Evolutionary conservation across 768 basidiomycete species (phyloP), one percentile per base, ranked within the genome.

Genomic region (Strobilomyces confusus): DNA sequence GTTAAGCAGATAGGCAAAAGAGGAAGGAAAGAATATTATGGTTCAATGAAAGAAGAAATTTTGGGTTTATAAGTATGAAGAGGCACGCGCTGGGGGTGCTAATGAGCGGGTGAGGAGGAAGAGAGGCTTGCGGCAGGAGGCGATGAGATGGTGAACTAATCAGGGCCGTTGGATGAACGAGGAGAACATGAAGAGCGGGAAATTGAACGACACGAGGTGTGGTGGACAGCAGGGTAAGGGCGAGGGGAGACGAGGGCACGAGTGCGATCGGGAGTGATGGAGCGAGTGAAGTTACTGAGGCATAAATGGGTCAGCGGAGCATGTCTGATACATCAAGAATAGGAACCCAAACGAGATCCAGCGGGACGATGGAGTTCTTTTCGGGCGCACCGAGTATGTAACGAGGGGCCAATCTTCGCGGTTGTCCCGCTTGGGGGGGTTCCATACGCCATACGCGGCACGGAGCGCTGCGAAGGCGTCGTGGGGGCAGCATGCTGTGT

Each of bases 1-100:
- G n/a, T n/a, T n/a, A n/a, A n/a, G n/a, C n/a, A n/a, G n/a, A 77
- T 79, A 80, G 79, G 76, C 78, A 77, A 77, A 81, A 77, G 72
- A 73, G 75, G 71, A 69, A 72, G 69, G 65, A 71, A 72, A 69
- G 66, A 69, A 71, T 66, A 69, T 68, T 70, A 72, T 67, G 69
- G 69, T 64, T 72, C 67, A 71, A 70, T 69, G 69, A 74, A 75
- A 72, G 73, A 70, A 72, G 75, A 69, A 72, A 78, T 76, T 79
- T 81, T 77, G 76, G 78, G 75, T 70, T 69, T 78, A 75, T 72
- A 70, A 72, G 71, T 73, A 72, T 71, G 72, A 72, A 72, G 59
- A 53, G 72, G 70, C 69, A 69, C 73, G 62, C 70, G 67, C 62
- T 62, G 65, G 73, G 73, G 72, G 75, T 75, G 77, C 71, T 65